A percentile compares a stretch with the other conserved stretches of the same genome.
Evolutionary conservation across 2,329 filamentous ascomycete genomes (phyloP).

Genomic region (Rachicladosporium sp.): DNA sequence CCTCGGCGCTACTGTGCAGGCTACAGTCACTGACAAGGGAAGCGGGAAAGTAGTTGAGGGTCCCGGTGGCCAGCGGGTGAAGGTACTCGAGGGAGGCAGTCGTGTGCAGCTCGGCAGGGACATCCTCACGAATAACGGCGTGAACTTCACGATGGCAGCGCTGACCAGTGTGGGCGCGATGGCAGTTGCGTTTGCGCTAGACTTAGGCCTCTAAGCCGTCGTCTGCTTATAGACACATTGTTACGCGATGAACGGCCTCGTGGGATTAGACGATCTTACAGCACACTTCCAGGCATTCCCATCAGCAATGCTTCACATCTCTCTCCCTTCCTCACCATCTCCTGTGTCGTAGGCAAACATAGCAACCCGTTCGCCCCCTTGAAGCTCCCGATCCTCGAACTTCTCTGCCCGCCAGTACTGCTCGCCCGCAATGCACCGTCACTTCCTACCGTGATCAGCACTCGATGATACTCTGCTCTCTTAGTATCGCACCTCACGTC

Average conservation of each 20-base stretch:
- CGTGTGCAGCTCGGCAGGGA: conserved; percentile 53
- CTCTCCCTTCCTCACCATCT: conserved; percentile 54
- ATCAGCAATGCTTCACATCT: conserved; percentile 71
- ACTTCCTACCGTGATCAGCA: conserved; percentile 48
- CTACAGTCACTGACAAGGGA: conserved; percentile 70
- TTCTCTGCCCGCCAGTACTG: conserved; percentile 83
- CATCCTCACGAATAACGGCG: conserved; percentile 84
- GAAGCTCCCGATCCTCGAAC: conserved; percentile 78
- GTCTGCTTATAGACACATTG: no score
- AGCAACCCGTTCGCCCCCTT: conserved; percentile 79
- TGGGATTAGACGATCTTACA: conserved; percentile 2
- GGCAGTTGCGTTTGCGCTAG: conserved; percentile 32
- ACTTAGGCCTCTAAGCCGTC: not conserved
- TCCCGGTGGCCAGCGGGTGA: conserved; percentile 41
- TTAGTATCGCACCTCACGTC: conserved; percentile 62
- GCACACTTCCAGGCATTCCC: conserved; percentile 36
- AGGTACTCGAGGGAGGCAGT: conserved; percentile 19
- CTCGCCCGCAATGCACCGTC: conserved; percentile 60
- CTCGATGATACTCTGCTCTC: conserved; percentile 84
- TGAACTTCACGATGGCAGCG: conserved; percentile 85
- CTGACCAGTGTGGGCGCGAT: conserved; percentile 72
- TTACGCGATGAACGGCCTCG: no score
- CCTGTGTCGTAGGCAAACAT: conserved; percentile 55
- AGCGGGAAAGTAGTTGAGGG: conserved; percentile 85
- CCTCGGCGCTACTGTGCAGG: conserved; percentile 73